Percentiles rank a stretch among this genome's conserved stretches.
phyloP scores from a whole-genome alignment of 2,329 filamentous ascomycete species.

The Lasiodiplodia sp. region DNA sequence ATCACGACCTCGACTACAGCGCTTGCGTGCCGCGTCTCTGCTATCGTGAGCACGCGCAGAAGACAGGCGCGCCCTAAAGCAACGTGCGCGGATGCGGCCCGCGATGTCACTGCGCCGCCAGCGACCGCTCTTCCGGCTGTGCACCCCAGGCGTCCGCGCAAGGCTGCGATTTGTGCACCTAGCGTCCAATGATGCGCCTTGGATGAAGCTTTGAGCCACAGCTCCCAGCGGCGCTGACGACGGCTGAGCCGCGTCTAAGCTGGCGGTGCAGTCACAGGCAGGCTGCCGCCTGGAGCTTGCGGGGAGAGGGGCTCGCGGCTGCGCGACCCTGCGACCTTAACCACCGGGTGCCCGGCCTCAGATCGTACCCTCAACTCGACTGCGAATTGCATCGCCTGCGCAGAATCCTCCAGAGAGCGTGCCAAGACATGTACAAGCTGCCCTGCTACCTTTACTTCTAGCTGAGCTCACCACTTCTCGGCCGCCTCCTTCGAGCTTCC shows the following conservation, averaged over 20 bases:
- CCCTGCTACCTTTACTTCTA: background rate
- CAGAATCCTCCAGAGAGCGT: background rate
- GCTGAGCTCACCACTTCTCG: background rate
- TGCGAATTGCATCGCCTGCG: background rate
- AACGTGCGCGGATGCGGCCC: background rate
- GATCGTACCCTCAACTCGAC: background rate
- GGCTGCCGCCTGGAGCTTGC: conserved; percentile 24
- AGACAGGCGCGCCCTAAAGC: background rate
- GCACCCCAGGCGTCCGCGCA: conserved; percentile 5
- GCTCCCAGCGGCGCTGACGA: conserved; percentile 8
- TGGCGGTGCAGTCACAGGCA: conserved; percentile 2
- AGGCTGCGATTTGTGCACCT: background rate
- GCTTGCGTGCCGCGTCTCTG: background rate
- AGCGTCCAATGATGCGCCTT: background rate
- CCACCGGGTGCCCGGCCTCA: background rate
- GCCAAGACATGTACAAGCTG: background rate
- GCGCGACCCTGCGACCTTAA: background rate
- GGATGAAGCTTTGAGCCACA: conserved; percentile 3
- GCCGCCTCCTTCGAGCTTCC: background rate
- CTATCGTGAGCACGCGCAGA: background rate
- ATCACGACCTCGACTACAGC: background rate
- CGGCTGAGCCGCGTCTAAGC: conserved; percentile 18
- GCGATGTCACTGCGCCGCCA: background rate
- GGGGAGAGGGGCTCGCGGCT: conserved; percentile 1
- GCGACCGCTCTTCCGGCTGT: conserved; percentile 7